These are phyloP conservation scores for Ilyonectria mors-panacis DNA, from an alignment of 2,329 filamentous ascomycete species.

Conservation along the genomic window DNA sequence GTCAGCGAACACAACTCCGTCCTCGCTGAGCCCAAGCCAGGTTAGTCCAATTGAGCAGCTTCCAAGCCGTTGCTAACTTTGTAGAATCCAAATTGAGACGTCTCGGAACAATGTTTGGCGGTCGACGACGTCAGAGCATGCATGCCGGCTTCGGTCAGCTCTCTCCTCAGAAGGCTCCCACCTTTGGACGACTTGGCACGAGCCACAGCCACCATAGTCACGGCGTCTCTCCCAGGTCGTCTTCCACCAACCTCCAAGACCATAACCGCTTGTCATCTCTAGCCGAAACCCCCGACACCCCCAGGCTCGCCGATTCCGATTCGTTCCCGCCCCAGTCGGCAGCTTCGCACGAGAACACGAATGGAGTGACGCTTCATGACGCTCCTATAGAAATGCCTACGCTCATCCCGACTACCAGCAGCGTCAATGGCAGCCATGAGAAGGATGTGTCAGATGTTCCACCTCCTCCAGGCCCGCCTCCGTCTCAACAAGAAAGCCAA, in stretches of 20 bases:
- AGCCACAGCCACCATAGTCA: conserved; percentile 67
- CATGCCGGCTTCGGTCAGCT: conserved; percentile 72
- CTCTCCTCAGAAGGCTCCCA: conserved; percentile 67
- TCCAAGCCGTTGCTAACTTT: conserved; percentile 40
- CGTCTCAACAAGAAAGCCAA: conserved; percentile 58
- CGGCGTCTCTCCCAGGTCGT: conserved; percentile 69
- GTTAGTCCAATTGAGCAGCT: conserved; percentile 36
- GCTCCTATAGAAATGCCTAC: conserved; percentile 49
- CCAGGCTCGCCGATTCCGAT: conserved; percentile 48
- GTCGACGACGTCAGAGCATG: conserved; percentile 76
- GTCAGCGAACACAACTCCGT: conserved; percentile 61
- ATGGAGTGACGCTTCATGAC: conserved; percentile 58
- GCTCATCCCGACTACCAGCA: conserved; percentile 49
- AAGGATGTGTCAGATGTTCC: conserved; percentile 66
- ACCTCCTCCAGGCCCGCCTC: conserved; percentile 67
- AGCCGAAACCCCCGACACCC: conserved; percentile 67
- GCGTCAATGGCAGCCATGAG: conserved; percentile 64
- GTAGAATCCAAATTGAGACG: conserved; percentile 71
- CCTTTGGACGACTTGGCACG: conserved; percentile 75
- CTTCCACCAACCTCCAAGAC: conserved; percentile 71
- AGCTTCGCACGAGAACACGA: conserved; percentile 60
- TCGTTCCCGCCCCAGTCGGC: conserved; percentile 38
- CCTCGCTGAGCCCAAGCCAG: conserved; percentile 55
- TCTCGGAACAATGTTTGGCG: conserved; percentile 77
- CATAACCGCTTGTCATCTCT: conserved; percentile 70